Base-by-base conservation (phyloP, 2,329 filamentous ascomycete genomes). In the Cordyceps pruinosa region DNA sequence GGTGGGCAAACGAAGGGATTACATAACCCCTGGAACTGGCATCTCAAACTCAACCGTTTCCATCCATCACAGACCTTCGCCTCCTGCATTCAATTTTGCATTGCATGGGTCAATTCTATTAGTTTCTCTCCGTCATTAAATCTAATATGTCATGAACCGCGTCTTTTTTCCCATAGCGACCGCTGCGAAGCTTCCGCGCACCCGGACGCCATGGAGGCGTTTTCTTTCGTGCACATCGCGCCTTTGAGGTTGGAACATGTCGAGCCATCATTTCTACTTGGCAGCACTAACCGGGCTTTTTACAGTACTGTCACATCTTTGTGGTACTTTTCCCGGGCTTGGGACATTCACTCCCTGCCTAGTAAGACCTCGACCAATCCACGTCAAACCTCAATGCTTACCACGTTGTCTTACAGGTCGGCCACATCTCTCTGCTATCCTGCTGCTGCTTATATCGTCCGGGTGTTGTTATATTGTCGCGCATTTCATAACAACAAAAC, bases 271-370 rank as follows among this genome's bases (percentile, higher is more conserved):
- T 3, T 7, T 30, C 13, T 10, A 26, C 1, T 35, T 47, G 9
- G 12, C 55, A 34, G 30, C n/a, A 19, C 37, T 57, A 15, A 49
- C n/a, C 25, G 17, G 5, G 35, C 6, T 34, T 34, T 3, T 7
- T 28, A 35, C 21, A 57, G 54, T 6, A 32, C 54, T 2, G 9
- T 53, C 5, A 7, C 30, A 23, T 47, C 49, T 26, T 79, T 81
- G 64, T 64, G 75, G 44, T 81, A 77, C 69, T 70, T 80, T 15
- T 74, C 72, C 3, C 69, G 73, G 59, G 75, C 72, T 7, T 65
- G 79, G 13, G 73, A 79, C 58, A 72, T 72, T 39, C 77, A 80
- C 62, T 76, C 75, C 21, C 67, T 81, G 54, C 74, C 77, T 60
- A 76, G 79, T 80, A 65, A 56, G 67, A 15, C 21, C n/a, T 60